phyloP scores from a whole-genome alignment of 2,329 filamentous ascomycete species.

The Verticillium alfalfae region DNA sequence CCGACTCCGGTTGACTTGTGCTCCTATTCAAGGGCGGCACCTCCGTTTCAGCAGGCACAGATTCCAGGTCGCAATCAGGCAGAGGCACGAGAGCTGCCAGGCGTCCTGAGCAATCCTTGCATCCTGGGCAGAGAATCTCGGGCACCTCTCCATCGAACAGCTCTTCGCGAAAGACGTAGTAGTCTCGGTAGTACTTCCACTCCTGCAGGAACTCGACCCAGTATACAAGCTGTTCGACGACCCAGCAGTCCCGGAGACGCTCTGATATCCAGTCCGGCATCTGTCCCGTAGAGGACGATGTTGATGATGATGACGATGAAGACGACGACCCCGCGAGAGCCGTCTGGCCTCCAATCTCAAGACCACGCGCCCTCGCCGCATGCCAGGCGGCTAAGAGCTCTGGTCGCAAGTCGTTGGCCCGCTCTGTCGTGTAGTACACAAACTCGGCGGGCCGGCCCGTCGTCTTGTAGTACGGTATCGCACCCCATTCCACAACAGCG shows the following conservation, averaged over 20 bases:
- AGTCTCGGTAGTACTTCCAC: slow-evolving; percentile 13
- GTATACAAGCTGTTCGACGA: slow-evolving; percentile 12
- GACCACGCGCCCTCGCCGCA: background rate
- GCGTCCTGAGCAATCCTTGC: background rate
- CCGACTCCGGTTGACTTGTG: background rate
- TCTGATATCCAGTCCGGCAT: slow-evolving; percentile 6
- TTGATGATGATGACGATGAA: no score
- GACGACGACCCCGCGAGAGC: no score
- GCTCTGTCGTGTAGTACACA: slow-evolving; percentile 10
- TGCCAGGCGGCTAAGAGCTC: slow-evolving; percentile 5
- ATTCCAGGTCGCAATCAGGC: background rate
- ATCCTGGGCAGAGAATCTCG: slow-evolving; percentile 9
- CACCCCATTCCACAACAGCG: slow-evolving; percentile 11
- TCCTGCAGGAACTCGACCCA: slow-evolving; percentile 12
- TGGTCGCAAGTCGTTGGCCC: slow-evolving; percentile 7
- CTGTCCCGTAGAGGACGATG: background rate
- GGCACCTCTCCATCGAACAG: slow-evolving; percentile 8
- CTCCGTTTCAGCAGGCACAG: background rate
- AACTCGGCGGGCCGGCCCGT: slow-evolving; percentile 10
- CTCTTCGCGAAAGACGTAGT: slow-evolving; percentile 10
- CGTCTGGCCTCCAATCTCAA: background rate
- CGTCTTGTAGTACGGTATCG: slow-evolving; percentile 11
- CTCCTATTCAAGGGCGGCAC: background rate
- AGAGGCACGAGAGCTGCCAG: background rate
- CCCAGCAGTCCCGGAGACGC: slow-evolving; percentile 11